Base-by-base conservation (phyloP, 1,139 yeast genomes). In the Scheffersomyces titani region DNA sequence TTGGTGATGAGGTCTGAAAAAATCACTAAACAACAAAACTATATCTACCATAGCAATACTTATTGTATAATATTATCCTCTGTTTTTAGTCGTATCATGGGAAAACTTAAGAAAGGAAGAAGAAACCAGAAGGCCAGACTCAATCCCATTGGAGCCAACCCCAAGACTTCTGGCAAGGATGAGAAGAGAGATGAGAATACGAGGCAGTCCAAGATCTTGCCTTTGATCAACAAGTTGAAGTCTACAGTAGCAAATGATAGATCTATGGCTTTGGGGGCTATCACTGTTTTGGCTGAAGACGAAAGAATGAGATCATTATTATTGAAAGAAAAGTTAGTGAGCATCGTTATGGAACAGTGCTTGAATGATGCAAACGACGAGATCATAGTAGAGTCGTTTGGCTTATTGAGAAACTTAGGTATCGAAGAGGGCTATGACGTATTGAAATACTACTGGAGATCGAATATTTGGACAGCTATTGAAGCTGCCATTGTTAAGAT, bases 341-440 rank as follows among this genome's bases (percentile, higher is more conserved):
- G 84, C 49, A 79, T 83, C 3, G 72, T 92, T 0, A 68, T 92
- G 76, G 87, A 88, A 45, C 85, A 86, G 57, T 79, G 89, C 50
- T 71, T 92, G 49, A 83, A 82, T 53, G 97, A 92, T 66, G 70
- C 81, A 22, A 86, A 87, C 64, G 87, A 86, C 55, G 97, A 92
- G 64, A 84, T 91, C 53, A 87, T 89, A 18, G 89, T 90, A 21
- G 97, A 90, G 64, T 81, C 93, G 0, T 89, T 84, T 67, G 98
- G 97, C 1, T 76, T 93, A 53, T 74, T 94, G 62, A 82, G 97
- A 68, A 92, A 90, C 68, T 68, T 93, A 55, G 88, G 89, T 3
- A 79, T 91, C 53, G 97, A 92, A 68, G 97, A 92, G 73, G 98
- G 97, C n/a, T 87, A 91, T 64, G 97, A 91, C 61, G 83, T 91